A percentile compares a stretch with the other conserved stretches of the same genome.
These are phyloP conservation scores for Pythium oligandrum DNA, from an alignment of 352 stramenopile species.

Conservation along the genomic window DNA sequence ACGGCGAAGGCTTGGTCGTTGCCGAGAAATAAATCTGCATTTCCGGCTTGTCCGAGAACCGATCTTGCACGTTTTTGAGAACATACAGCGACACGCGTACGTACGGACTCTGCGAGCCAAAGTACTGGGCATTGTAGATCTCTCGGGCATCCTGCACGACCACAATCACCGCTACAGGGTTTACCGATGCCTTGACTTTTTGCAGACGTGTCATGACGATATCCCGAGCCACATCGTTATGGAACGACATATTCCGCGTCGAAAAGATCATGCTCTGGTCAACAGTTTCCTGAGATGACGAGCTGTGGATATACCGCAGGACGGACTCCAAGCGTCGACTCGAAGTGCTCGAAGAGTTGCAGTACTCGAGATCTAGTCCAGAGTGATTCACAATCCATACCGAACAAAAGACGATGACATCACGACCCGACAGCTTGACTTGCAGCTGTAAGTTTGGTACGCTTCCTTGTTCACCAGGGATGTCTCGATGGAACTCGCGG, in stretches of 20 bases:
- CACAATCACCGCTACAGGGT: conserved; percentile 75
- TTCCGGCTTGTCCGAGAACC: conserved; percentile 69
- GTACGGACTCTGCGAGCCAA: conserved; percentile 82
- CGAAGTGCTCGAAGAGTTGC: conserved; percentile 75
- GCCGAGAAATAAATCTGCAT: conserved; percentile 73
- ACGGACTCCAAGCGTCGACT: conserved; percentile 53
- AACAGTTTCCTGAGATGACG: conserved; percentile 23
- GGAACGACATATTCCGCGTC: conserved; percentile 55
- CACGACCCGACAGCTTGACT: conserved; percentile 73
- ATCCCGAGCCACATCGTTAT: conserved; percentile 41
- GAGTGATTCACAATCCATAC: conserved; percentile 89
- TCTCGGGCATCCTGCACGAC: conserved; percentile 76
- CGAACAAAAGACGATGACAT: conserved; percentile 83
- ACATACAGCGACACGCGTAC: conserved; percentile 76
- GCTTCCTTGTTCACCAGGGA: conserved; percentile 64
- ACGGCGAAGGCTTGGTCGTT: conserved; percentile 75
- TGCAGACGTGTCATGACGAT: conserved; percentile 52
- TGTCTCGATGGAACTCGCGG: conserved; percentile 58
- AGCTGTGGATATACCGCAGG: conserved; percentile 73
- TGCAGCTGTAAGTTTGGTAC: conserved; percentile 81
- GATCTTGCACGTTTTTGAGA: conserved; percentile 78
- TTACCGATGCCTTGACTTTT: conserved; percentile 74
- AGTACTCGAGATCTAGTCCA: conserved; percentile 82
- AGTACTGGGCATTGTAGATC: conserved; percentile 85
- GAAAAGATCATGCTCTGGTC: conserved; percentile 62